phyloP scores from a whole-genome alignment of 495 filamentous ascomycete species.

The Aspergillus heteromorphus region DNA sequence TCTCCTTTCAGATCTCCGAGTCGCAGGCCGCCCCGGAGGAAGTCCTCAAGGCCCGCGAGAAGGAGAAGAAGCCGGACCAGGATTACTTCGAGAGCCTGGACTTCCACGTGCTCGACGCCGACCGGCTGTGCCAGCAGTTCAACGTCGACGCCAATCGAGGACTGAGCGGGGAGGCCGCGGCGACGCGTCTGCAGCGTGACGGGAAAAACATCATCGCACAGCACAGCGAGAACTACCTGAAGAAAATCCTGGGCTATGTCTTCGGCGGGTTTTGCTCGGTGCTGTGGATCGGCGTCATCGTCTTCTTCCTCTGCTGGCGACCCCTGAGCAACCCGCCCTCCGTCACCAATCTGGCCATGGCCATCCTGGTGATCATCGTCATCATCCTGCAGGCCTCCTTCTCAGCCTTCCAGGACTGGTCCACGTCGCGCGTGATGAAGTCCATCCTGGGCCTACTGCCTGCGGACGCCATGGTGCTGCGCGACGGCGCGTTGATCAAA shows the following conservation, averaged over 20 bases:
- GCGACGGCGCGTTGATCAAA: constrained; percentile 47
- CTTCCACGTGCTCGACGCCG: constrained; percentile 29
- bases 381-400: constrained; percentile 67
- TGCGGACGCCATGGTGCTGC: constrained; percentile 55
- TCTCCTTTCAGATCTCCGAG: constrained; percentile 43
- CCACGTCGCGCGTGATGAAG: constrained; percentile 58
- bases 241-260: constrained; percentile 59
- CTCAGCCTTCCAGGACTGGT: constrained; percentile 65
- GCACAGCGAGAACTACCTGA: constrained; percentile 50
- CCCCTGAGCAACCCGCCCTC: constrained; percentile 68
- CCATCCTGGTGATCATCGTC: constrained; percentile 60
- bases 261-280: constrained; percentile 72
- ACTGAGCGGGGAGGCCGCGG: constrained; percentile 25
- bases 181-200: constrained; percentile 46
- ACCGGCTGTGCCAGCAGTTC: constrained; percentile 29
- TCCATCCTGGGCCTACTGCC: constrained; percentile 64
- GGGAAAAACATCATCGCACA: constrained; percentile 58
- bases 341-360: constrained; percentile 61
- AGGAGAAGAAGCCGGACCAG: constrained; percentile 26
- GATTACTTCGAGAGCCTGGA: constrained; percentile 40
- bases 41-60: constrained; percentile 7
- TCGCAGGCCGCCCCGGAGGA: constrained; percentile 30
- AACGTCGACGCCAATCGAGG: constrained; percentile 26
- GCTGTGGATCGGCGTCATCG: constrained; percentile 58
- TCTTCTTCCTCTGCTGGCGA: constrained; percentile 69